phyloP scores from a whole-genome alignment of 371 early-diverging fungal species.

The Rhizopus delemar region DNA sequence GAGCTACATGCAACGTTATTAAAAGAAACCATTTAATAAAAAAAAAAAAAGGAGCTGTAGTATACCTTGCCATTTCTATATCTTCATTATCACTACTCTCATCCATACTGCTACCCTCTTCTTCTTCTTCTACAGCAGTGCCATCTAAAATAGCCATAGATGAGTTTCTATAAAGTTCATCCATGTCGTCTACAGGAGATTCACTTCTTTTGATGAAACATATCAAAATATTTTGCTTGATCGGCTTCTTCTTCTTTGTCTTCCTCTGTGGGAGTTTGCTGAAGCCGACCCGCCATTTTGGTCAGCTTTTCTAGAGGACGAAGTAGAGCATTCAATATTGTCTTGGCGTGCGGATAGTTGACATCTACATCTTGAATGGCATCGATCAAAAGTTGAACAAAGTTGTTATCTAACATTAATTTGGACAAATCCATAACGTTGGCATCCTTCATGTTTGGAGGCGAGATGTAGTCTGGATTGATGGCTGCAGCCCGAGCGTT shows the following conservation, averaged over 20 bases:
- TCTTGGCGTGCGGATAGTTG: conserved; percentile 80
- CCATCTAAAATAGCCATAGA: conserved; percentile 31
- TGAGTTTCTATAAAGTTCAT: conserved; percentile 27
- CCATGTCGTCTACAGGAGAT: conserved; percentile 22
- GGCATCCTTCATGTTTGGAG: conserved; percentile 29
- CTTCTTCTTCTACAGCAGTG: conserved; percentile 24
- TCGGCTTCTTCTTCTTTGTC: conserved; percentile 8
- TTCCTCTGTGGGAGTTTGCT: conserved; percentile 1
- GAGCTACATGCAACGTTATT: conserved; percentile 2
- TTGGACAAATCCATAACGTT: conserved; percentile 65
- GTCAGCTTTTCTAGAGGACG: conserved; percentile 87
- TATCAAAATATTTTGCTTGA: conserved; percentile 15
- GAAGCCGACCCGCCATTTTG: conserved; percentile 48
- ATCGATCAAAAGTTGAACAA: conserved; percentile 74
- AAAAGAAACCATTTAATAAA: neutral
- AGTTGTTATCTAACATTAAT: conserved; percentile 87
- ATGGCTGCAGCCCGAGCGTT: conserved; percentile 48
- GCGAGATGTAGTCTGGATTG: neutral
- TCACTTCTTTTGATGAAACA: conserved; percentile 32
- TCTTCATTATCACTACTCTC: conserved; percentile 34
- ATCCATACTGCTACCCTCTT: conserved; percentile 8
- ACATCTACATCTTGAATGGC: conserved; percentile 84
- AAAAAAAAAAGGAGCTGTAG: neutral
- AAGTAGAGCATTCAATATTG: conserved; percentile 73
- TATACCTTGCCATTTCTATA: conserved; percentile 28